Evolutionary conservation across 2,329 filamentous ascomycete genomes (phyloP), one percentile per base, ranked within the genome.

Genomic region (Sarocladium strictum): DNA sequence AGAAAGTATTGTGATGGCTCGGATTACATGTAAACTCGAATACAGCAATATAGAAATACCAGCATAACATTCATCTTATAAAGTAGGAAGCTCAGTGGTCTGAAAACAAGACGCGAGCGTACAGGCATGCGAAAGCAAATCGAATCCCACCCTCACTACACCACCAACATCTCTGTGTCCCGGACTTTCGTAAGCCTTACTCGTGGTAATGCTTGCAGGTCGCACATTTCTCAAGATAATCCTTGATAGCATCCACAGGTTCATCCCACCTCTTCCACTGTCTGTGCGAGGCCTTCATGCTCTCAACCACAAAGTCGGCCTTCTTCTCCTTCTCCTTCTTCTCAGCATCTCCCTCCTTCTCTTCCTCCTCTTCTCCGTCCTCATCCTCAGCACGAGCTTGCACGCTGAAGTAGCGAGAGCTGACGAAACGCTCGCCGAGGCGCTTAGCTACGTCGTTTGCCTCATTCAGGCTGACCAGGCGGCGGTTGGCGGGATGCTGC

Each of bases 361-460:
- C 59, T 26, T 63, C 59, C 6, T 63, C 61, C 1, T 63, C 59
- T 23, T 62, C 59, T 10, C 60, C 62, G 2, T 65, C 63, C 12
- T 63, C 56, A 4, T 65, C 63, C 12, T 63, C 62, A 3, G 49
- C 55, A 14, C 66, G 65, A 6, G 61, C 59, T 38, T 64, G 61
- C 24, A 67, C 62, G 57, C 63, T 67, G 47, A 72, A 73, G 62
- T 73, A 72, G 6, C 70, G 64, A 9, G 65, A 68, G 3, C 60
- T 57, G 23, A 64, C 62, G 59, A 77, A 73, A 62, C 68, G 76
- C 65, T 83, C 78, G 55, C 78, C 77, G 14, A 83, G 66, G 26
- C 80, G 69, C 63, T 73, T 77, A 41, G 80, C 79, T 59, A 83
- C 80, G 61, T 84, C 79, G 61, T 81, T 82, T 51, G 79, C 79